These are phyloP conservation scores for Diaporthe longicolla DNA, from an alignment of 2,329 filamentous ascomycete genomes.

Conservation along the genomic window DNA sequence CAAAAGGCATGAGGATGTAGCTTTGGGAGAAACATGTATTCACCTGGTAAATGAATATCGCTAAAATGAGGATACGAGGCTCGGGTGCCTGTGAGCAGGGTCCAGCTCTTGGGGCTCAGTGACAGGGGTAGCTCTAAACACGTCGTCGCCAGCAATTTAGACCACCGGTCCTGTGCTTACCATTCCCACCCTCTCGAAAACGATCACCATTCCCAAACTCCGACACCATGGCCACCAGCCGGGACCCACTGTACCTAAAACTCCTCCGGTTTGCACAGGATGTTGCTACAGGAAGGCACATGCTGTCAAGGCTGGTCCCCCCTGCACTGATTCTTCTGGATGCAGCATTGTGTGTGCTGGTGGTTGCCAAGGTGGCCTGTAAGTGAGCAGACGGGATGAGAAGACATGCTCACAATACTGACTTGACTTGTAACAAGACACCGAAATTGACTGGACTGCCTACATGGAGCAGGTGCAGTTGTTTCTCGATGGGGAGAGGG, in stretches of 20 bases:
- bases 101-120: not conserved
- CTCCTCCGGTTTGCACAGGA: slow-evolving; percentile 55
- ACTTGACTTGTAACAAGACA: slow-evolving; percentile 69
- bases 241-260: slow-evolving; percentile 44
- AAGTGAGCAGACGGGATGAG: slow-evolving; percentile 53
- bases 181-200: not conserved
- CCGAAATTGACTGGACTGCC: slow-evolving; percentile 96
- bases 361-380: slow-evolving; percentile 91
- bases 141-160: slow-evolving; percentile 27
- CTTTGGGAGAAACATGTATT: not conserved
- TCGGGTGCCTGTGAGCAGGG: not conserved
- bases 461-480: slow-evolving; percentile 95
- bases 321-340: slow-evolving; percentile 79
- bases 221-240: slow-evolving; percentile 38
- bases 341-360: slow-evolving; percentile 76
- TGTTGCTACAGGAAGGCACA: slow-evolving; percentile 63
- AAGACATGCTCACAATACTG: not conserved
- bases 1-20: too few species aligned
- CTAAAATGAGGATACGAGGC: not conserved
- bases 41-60: slow-evolving; percentile 17
- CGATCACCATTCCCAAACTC: not conserved
- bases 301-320: slow-evolving; percentile 65
- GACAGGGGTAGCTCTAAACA: slow-evolving; percentile 40
- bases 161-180: not conserved
- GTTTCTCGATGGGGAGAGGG: slow-evolving; percentile 85